Percentiles rank a stretch among this genome's conserved stretches.
Conservation (phyloP, 78 protist species). For the Acrasis kona region DNA sequence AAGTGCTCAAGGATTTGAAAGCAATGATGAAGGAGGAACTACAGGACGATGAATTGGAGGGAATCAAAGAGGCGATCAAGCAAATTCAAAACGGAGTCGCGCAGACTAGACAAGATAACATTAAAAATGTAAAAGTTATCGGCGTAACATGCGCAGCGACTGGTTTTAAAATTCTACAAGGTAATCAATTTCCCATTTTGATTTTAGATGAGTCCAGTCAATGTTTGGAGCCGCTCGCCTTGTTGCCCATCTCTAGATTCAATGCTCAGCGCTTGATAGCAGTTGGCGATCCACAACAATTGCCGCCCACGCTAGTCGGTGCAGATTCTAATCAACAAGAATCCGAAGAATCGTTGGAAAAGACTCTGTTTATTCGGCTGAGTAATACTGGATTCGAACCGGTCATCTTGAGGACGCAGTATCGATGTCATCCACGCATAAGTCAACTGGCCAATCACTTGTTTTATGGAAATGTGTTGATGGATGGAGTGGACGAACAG, state of each 20-base stretch:
- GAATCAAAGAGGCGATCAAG: neutral
- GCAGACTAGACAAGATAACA: neutral
- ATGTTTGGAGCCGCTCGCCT: conserved; percentile 52
- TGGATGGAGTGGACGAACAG: conserved; percentile 27
- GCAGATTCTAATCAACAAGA: neutral
- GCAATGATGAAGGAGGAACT: conserved; percentile 8
- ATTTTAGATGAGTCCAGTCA: conserved; percentile 66
- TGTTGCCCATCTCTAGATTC: conserved; percentile 43
- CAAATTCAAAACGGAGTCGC: neutral
- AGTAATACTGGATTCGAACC: neutral
- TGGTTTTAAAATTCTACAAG: conserved; percentile 41
- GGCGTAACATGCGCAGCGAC: conserved; percentile 65
- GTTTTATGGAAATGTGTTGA: conserved; percentile 34
- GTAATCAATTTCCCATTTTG: conserved; percentile 36
- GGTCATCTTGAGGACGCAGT: conserved; percentile 47
- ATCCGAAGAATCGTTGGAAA: conserved; percentile 36
- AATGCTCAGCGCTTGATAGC: conserved; percentile 12
- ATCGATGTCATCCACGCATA: conserved; percentile 68
- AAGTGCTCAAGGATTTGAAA: conserved; percentile 23
- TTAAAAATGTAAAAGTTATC: conserved; percentile 9
- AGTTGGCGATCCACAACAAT: conserved; percentile 75
- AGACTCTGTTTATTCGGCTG: conserved; percentile 60
- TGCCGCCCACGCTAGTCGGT: conserved; percentile 44
- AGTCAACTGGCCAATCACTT: conserved; percentile 36
- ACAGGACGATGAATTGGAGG: neutral